Evolutionary conservation across 495 filamentous ascomycete genomes (phyloP), one percentile per base, ranked within the genome.

Genomic region (Pyrenula massariospora): DNA sequence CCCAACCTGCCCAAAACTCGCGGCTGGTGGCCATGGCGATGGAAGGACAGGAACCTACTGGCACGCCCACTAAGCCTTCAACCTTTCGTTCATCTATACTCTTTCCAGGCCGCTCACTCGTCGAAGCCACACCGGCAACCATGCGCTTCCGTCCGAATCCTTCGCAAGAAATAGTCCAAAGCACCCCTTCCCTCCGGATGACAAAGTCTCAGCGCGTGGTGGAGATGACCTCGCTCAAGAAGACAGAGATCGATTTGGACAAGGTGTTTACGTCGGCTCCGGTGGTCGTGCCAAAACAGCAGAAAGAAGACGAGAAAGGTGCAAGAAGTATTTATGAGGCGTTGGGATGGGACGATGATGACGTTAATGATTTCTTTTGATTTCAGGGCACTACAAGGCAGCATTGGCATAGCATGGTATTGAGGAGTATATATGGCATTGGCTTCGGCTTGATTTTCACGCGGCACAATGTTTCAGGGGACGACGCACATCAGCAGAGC

Each of bases 331-430:
- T 95, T 51, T 94, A 87, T 64, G 80, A 85, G 66, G 71, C 73
- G 36, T 65, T 93, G 52, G 86, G 89, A 51, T 89, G 90, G 90
- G 85, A 92, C 61, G 84, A 86, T 63, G 80, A 85, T 59, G 75
- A 81, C 57, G 83, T 78, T 63, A 65, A 70, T 42, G 5, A 42
- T 5, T 42, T 42, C n/a, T n/a, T n/a, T n/a, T n/a, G n/a, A n/a
- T n/a, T n/a, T n/a, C n/a, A n/a, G n/a, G n/a, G n/a, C n/a, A n/a
- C n/a, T n/a, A n/a, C n/a, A n/a, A n/a, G n/a, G n/a, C n/a, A n/a
- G n/a, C n/a, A n/a, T n/a, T n/a, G n/a, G n/a, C n/a, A n/a, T n/a
- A n/a, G n/a, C n/a, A n/a, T n/a, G n/a, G n/a, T n/a, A n/a, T n/a
- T n/a, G n/a, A n/a, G n/a, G n/a, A n/a, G n/a, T n/a, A n/a, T n/a